These are phyloP conservation scores for Eragrostis curvula DNA, from an alignment of 176 grass and related monocot species.

Conservation along the genomic window DNA sequence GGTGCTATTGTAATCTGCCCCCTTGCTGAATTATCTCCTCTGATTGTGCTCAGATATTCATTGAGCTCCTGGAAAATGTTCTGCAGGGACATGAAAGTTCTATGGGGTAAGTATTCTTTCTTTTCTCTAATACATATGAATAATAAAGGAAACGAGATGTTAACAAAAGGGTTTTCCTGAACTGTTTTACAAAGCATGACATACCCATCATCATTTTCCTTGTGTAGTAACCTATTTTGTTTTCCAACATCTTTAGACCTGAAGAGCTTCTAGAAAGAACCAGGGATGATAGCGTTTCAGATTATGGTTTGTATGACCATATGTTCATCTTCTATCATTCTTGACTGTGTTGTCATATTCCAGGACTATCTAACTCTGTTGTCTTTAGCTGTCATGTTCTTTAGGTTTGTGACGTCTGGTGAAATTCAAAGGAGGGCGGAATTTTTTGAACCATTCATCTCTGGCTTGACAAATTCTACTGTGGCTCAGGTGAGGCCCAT, in stretches of 20 bases:
- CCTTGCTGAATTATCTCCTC: slow-evolving; percentile 27
- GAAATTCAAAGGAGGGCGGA: slow-evolving; percentile 87
- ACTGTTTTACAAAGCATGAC: slow-evolving; percentile 16
- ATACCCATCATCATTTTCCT: not conserved
- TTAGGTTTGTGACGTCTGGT: slow-evolving; percentile 94
- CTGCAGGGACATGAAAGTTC: slow-evolving; percentile 71
- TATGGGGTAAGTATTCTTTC: slow-evolving; percentile 66
- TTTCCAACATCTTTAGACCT: slow-evolving; percentile 59
- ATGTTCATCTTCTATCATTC: slow-evolving; percentile 19
- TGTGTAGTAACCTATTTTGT: slow-evolving; percentile 54
- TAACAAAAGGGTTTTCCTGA: not conserved
- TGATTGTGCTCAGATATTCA: slow-evolving; percentile 71
- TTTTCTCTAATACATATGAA: slow-evolving; percentile 18
- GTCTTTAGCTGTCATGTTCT: slow-evolving; percentile 94
- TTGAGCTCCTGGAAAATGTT: slow-evolving; percentile 83
- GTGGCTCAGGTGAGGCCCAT: slow-evolving; percentile 68
- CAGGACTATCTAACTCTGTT: slow-evolving; percentile 31
- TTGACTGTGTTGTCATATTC: not conserved
- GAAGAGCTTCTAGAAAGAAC: slow-evolving; percentile 85
- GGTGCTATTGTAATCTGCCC: not conserved
- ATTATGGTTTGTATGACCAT: slow-evolving; percentile 81
- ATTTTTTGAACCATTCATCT: slow-evolving; percentile 93
- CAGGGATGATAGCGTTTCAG: slow-evolving; percentile 69
- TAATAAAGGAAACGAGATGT: not conserved
- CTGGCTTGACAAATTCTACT: slow-evolving; percentile 66